Conservation (phyloP, 305 asterid genomes). For the Fraxinus dipetala region DNA sequence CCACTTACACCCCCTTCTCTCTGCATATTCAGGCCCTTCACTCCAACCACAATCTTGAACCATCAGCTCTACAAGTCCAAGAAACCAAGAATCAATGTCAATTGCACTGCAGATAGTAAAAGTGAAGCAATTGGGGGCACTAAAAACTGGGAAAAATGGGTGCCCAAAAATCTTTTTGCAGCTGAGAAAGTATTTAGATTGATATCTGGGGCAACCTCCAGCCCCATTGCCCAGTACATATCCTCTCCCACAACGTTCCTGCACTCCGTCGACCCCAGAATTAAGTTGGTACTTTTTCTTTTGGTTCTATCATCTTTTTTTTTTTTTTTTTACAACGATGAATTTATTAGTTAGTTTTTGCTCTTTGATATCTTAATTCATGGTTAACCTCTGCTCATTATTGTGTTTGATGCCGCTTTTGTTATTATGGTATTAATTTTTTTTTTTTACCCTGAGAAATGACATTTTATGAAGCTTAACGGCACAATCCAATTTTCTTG, state of each 20-base stretch:
- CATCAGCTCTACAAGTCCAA: conserved; percentile 23
- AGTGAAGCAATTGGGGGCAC: conserved; percentile 30
- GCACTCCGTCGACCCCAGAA: conserved; percentile 86
- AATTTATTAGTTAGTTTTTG: too few species aligned
- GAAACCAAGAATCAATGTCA: conserved; percentile 36
- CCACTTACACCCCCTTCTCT: conserved; percentile 17
- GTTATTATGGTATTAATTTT: too few species aligned
- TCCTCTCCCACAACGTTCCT: conserved; percentile 89
- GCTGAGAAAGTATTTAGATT: conserved; percentile 80
- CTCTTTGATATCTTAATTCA: too few species aligned
- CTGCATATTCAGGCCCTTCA: conserved; percentile 10
- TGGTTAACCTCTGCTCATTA: not conserved
- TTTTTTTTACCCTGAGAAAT: not conserved
- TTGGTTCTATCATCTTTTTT: not conserved
- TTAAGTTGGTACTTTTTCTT: conserved; percentile 62
- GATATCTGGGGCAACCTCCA: conserved; percentile 87
- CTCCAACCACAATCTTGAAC: conserved; percentile 24
- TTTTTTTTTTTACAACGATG: too few species aligned
- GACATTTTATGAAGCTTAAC: not conserved
- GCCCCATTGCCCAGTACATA: conserved; percentile 93
- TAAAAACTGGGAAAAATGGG: conserved; percentile 50
- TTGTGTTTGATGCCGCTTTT: not conserved
- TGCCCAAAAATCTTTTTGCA: conserved; percentile 40
- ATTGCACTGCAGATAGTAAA: conserved; percentile 37
- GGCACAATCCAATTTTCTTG: not conserved